Base-by-base conservation (phyloP, 768 basidiomycete genomes). In the Suillus fuscotomentosus region DNA sequence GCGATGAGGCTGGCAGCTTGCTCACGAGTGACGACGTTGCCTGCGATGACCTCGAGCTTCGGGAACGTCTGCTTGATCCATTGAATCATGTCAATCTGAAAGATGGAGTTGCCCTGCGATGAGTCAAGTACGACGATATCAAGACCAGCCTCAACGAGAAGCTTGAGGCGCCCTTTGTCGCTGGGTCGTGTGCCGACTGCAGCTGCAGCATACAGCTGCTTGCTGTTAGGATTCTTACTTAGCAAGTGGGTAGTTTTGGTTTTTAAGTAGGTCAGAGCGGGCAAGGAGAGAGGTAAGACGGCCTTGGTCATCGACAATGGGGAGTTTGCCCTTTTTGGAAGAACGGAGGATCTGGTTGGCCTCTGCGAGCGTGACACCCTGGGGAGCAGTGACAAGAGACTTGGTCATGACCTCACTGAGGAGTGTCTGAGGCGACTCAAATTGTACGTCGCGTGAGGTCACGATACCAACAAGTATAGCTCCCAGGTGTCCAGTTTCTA, bases 321-420 rank as follows among this genome's bases (percentile, higher is more conserved):
- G 97, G 2, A 99, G 88, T 75, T 99, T 99, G 61, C 97, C 97
- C 82, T 97, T 99, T 76, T 99, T 99, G 38, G 91, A 97, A 75
- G 93, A 89, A 47, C 96, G 94, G 31, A 99, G 89, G 72, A 99
- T 91, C 73, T 88, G 82, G 82, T 99, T 99, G 66, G 97, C 97
- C 77, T 97, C 89, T 42, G 84, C 73, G 50, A 99, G 89, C 5
- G 94, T 97, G 70, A 98, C 89, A 31, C 97, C 97, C 69, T 92
- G 83, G 1, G 82, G 83, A 9, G 94, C 97, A 34, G 93, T 94
- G 72, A 98, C 89, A 63, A 98, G 87, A 60, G 83, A 80, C 51
- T 85, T 93, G 59, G 93, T 97, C 97, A 99, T 99, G 64, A 98
- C 88, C 42, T 90, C 82, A 22, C 85, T 80, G 45, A 99, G 86